phyloP scores from a whole-genome alignment of 345 rosid genomes.

The Litchi chinensis region DNA sequence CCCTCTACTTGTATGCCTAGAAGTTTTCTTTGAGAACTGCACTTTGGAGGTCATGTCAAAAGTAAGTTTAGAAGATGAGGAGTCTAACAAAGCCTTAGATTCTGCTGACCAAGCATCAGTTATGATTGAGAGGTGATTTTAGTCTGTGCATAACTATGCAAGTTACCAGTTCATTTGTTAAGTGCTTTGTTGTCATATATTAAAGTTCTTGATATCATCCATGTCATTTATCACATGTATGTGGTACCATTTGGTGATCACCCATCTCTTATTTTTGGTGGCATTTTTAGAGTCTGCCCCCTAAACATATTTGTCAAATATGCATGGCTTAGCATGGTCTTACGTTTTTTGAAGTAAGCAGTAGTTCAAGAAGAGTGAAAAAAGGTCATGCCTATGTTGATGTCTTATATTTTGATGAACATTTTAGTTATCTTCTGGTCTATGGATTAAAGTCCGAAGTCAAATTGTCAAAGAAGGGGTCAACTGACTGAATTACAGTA shows the following conservation, averaged over 20 bases:
- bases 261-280: neutral
- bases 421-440: neutral
- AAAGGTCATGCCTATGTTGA: neutral
- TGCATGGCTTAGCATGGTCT: neutral
- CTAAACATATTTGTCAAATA: neutral
- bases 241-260: neutral
- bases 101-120: conserved; percentile 46
- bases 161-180: neutral
- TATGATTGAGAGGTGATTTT: conserved; percentile 59
- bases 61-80: conserved; percentile 67
- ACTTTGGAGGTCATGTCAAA: conserved; percentile 58
- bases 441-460: neutral
- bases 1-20: conserved; percentile 60
- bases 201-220: neutral
- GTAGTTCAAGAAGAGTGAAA: conserved; percentile 7
- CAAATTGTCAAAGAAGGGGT: neutral
- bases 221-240: neutral
- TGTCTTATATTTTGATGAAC: neutral
- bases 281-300: neutral
- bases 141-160: conserved; percentile 5
- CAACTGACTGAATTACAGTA: neutral
- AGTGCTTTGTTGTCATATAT: neutral
- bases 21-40: conserved; percentile 71
- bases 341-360: neutral
- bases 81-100: conserved; percentile 46